Evolutionary conservation across 179 eudicot genomes (phyloP), one percentile per base, ranked within the genome.

Genomic region (Gypsophila paniculata): DNA sequence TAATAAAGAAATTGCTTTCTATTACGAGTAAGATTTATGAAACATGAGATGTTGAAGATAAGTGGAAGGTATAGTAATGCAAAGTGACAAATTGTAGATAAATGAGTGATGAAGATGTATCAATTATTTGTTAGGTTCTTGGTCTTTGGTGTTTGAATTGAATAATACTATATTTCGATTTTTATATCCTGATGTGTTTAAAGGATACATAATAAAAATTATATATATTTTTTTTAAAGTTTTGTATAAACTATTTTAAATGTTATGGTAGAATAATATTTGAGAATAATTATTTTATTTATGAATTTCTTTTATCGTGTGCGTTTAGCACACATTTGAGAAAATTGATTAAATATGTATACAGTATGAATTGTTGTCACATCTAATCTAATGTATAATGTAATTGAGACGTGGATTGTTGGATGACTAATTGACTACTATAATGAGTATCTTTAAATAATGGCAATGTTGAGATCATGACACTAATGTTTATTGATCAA

Each of bases 341-440:
- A 1, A 1, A 29, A 29, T 29, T 29, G 4, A 29, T 29, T 1
- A 17, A 15, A 53, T 0, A 53, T 17, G 17, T 53, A n/a, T n/a
- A n/a, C n/a, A n/a, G n/a, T n/a, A 15, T 4, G 22, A 53, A 29
- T 36, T 15, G 66, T 62, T 62, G 66, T 62, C 66, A 62, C 66
- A 61, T n/a, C 34, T 29, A 29, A 1, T 29, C 34, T 29, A 29
- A 29, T 29, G 34, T 29, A 29, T 29, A 29, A 26, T 58, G 61
- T 25, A 32, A 60, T 60, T 32, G 39, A 25, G 8, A 60, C 12
- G 25, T 26, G n/a, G 64, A 60, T 60, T 60, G 26, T 60, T 60
- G 23, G 64, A 60, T 11, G 64, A 60, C 38, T 26, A 21, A 11
- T n/a, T n/a, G n/a, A n/a, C n/a, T n/a, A n/a, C n/a, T n/a, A n/a